Base-by-base conservation (phyloP, 78 protist genomes). In the Dictyostelium intermedium region DNA sequence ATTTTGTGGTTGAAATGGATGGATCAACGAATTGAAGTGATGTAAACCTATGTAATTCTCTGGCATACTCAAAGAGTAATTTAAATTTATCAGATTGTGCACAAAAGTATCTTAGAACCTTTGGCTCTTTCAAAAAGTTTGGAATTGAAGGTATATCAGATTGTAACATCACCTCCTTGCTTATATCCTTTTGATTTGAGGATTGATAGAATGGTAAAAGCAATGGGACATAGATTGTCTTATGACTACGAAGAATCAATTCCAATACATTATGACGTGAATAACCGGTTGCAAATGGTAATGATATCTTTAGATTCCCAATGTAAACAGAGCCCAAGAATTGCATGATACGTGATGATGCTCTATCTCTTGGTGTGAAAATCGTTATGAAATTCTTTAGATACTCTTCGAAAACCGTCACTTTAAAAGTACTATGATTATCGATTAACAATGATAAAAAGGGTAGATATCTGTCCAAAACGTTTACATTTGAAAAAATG, bases 11-110 rank as follows among this genome's bases (percentile, higher is more conserved):
- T 16, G 87, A 45, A 77, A 89, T 80, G 10, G 82, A 63, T 47
- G 94, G 94, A 80, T 89, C 94, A 13, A 89, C 84, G 39, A 89
- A 89, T 34, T 89, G 85, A 50, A 79, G 85, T 23, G 94, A 78
- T 3, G 74, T 81, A 18, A 89, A 89, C 34, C 45, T 66, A 34
- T 89, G 94, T 5, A 89, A 53, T 32, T 63, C 82, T 25, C 10
- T 27, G 11, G 94, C 86, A 80, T 69, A 63, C 74, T 89, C 94
- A 30, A 80, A 89, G 14, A 69, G 16, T 47, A 56, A 43, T 7
- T 70, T 61, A 20, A 53, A 70, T 6, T 79, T 89, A 5, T 78
- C 60, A 5, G 35, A 10, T 30, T 78, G 47, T 13, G 47, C 30
- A 25, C 73, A 20, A n/a, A 89, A 47, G 14, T 69, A 89, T 39